Percentiles rank a stretch among this genome's conserved stretches.
phyloP scores from a whole-genome alignment of 208 protist species.

The Herpetomonas samuelpessoai region DNA sequence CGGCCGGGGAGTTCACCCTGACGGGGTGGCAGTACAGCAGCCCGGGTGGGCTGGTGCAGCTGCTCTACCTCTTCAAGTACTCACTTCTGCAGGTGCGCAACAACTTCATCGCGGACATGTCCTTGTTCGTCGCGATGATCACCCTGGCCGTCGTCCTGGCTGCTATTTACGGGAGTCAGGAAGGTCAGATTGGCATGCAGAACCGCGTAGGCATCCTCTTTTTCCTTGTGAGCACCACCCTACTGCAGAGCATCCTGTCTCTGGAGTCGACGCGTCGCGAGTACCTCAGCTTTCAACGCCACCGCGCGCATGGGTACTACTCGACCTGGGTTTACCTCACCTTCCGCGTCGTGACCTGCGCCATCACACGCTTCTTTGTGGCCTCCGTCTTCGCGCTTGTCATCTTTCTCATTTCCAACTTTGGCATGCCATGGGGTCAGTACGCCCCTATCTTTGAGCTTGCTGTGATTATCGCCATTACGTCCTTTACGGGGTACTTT shows the following conservation, averaged over 20 bases:
- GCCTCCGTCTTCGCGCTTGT: constrained; percentile 35
- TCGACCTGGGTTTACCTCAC: constrained; percentile 37
- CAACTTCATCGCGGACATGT: constrained; percentile 20
- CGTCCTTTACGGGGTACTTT: constrained; percentile 49
- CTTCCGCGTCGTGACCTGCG: constrained; percentile 29
- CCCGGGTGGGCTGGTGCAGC: constrained; percentile 28
- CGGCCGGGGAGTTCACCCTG: constrained; percentile 27
- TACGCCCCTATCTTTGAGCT: constrained; percentile 52
- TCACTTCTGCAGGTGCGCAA: constrained; percentile 37
- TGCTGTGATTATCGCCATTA: constrained; percentile 42
- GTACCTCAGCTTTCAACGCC: constrained; percentile 47
- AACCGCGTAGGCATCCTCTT: constrained; percentile 71
- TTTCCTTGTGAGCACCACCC: constrained; percentile 52
- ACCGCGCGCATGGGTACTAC: constrained; percentile 57
- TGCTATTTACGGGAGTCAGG: constrained; percentile 53
- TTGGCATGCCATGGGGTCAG: constrained; percentile 46
- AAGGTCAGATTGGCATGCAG: constrained; percentile 49
- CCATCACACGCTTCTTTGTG: constrained; percentile 35
- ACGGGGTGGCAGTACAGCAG: constrained; percentile 20
- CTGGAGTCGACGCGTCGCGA: constrained; percentile 39
- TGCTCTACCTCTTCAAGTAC: constrained; percentile 53
- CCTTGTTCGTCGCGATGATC: constrained; percentile 21
- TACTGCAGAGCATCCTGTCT: constrained; percentile 54
- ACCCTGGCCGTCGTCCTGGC: constrained; percentile 31
- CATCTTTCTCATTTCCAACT: constrained; percentile 39